A percentile compares a stretch with the other conserved stretches of the same genome.
These are phyloP conservation scores for Castanea sativa DNA, from an alignment of 306 rosid genomes.

Conservation along the genomic window DNA sequence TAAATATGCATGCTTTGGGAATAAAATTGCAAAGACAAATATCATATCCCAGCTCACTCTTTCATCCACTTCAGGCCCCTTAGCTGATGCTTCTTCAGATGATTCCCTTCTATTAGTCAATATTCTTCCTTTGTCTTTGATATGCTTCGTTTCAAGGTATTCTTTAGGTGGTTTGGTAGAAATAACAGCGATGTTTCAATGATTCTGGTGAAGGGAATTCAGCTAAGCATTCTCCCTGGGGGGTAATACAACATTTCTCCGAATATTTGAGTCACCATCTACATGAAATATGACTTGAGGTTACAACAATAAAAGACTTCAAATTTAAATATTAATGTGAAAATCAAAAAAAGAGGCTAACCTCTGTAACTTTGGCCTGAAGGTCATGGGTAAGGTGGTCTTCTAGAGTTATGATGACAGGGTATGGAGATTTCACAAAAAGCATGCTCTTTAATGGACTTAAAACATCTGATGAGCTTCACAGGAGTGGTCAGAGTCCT, in stretches of 20 bases:
- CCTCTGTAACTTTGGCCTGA: constrained; percentile 88
- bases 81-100: constrained; percentile 37
- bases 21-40: constrained; percentile 2
- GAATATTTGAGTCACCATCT: constrained; percentile 64
- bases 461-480: constrained; percentile 69
- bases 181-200: constrained; percentile 57
- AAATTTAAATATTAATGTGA: background rate
- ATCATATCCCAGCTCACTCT: constrained; percentile 36
- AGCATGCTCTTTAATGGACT: constrained; percentile 79
- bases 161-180: constrained; percentile 92
- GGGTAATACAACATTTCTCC: constrained; percentile 78
- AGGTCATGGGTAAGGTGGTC: constrained; percentile 78
- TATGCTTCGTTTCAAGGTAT: constrained; percentile 38
- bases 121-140: constrained; percentile 31
- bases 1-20: constrained; percentile 10
- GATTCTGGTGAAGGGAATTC: constrained; percentile 89
- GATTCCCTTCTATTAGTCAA: constrained; percentile 40
- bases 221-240: constrained; percentile 32
- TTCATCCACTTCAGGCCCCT: constrained; percentile 37
- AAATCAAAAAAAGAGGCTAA: constrained; percentile 9
- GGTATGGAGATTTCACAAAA: constrained; percentile 63
- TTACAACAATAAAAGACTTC: constrained; percentile 1
- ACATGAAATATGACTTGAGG: constrained; percentile 23
- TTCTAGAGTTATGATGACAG: constrained; percentile 33
- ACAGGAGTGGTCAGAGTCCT: constrained; percentile 93